Percentiles rank a stretch among this genome's conserved stretches.
Evolutionary conservation across 805 yeast species (phyloP).

Genomic region (Barnettozyma pratensis): DNA sequence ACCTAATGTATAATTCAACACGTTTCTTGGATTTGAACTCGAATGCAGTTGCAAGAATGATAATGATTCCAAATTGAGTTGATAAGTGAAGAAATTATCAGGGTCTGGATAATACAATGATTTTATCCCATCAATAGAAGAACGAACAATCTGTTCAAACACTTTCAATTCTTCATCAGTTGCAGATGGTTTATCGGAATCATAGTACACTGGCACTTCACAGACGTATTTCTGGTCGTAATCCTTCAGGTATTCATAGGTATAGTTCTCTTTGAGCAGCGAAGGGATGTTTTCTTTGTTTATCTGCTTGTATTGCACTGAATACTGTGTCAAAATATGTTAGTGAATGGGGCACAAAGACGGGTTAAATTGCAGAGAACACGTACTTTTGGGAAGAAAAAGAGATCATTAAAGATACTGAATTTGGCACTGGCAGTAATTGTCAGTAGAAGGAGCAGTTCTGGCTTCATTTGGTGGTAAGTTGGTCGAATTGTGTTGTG

Average conservation of each 20-base stretch:
- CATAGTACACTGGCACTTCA: not conserved
- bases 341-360: not conserved
- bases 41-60: conserved; percentile 2
- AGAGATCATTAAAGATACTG: conserved; percentile 17
- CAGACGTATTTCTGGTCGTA: not conserved
- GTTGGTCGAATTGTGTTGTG: not conserved
- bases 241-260: not conserved
- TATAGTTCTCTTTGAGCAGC: not conserved
- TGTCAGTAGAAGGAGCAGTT: not conserved
- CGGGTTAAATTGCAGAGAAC: not conserved
- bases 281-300: not conserved
- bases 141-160: not conserved
- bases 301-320: not conserved
- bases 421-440: conserved; percentile 5
- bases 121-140: not conserved
- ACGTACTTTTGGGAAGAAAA: conserved; percentile 20
- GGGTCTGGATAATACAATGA: conserved; percentile 1
- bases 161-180: not conserved
- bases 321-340: not conserved
- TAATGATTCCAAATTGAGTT: not conserved
- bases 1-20: conserved; percentile 6
- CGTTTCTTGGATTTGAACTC: not conserved
- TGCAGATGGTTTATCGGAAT: not conserved
- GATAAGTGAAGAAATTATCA: conserved; percentile 3
- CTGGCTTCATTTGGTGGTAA: not conserved